Evolutionary conservation across 352 stramenopile genomes (phyloP).

Genomic region (Phytopythium delawarense): DNA sequence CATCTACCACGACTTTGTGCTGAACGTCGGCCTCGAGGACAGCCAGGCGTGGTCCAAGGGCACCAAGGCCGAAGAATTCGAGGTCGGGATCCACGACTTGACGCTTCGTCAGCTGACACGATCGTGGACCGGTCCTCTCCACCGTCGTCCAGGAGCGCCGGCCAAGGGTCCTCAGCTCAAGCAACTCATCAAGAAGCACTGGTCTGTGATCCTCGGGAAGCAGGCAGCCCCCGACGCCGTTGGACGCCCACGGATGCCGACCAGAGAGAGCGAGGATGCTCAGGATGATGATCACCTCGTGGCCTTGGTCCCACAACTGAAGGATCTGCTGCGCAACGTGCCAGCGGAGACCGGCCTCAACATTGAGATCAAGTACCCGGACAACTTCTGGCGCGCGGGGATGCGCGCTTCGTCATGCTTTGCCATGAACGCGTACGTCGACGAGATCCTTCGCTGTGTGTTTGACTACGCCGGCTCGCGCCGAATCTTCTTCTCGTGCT

Average conservation of each 20-base stretch:
- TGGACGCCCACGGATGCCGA: slow-evolving; percentile 7
- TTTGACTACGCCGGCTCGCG: slow-evolving; percentile 57
- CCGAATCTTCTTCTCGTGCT: slow-evolving; percentile 82
- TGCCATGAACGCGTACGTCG: slow-evolving; percentile 71
- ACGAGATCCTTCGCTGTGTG: slow-evolving; percentile 64
- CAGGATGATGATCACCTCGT: slow-evolving; percentile 51
- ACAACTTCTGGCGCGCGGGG: slow-evolving; percentile 29
- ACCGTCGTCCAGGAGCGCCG: slow-evolving; percentile 22
- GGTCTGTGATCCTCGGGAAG: slow-evolving; percentile 34
- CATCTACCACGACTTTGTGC: slow-evolving; percentile 76
- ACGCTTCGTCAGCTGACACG: slow-evolving; percentile 56
- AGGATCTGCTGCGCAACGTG: slow-evolving; percentile 66
- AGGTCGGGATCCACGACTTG: slow-evolving; percentile 71
- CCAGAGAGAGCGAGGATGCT: slow-evolving; percentile 6
- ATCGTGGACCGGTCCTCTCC: slow-evolving; percentile 36
- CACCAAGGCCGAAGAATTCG: slow-evolving; percentile 45
- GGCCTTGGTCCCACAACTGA: slow-evolving; percentile 64
- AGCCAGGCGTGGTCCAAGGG: slow-evolving; percentile 36
- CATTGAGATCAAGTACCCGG: slow-evolving; percentile 83
- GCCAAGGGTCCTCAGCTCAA: slow-evolving; percentile 23
- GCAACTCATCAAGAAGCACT: slow-evolving; percentile 67
- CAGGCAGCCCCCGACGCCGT: slow-evolving; percentile 9
- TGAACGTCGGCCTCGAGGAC: slow-evolving; percentile 65
- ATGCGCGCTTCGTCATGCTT: slow-evolving; percentile 54
- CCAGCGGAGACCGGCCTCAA: slow-evolving; percentile 72